phyloP scores from a whole-genome alignment of 345 rosid genomes.

The Abelmoschus esculentus region DNA sequence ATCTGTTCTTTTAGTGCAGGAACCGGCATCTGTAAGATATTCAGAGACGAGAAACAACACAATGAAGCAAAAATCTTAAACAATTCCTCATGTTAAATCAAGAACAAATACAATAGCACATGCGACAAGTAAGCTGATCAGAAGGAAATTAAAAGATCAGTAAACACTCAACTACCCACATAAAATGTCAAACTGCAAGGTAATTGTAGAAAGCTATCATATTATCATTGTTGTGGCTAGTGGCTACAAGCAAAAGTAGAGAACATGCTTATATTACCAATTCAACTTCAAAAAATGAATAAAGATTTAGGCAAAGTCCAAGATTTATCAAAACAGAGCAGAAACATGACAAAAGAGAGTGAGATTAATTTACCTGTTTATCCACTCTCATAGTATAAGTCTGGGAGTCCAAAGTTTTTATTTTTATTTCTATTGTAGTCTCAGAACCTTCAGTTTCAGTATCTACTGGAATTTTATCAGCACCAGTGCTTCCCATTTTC shows the following conservation, averaged over 20 bases:
- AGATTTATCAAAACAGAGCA: neutral
- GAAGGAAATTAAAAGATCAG: neutral
- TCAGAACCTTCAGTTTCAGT: constrained; percentile 40
- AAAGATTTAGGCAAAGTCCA: neutral
- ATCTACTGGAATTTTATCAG: constrained; percentile 24
- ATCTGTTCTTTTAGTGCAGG: constrained; percentile 76
- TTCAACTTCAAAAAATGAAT: neutral
- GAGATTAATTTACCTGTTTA: constrained; percentile 47
- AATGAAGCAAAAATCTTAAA: neutral
- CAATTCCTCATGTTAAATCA: neutral
- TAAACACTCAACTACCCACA: neutral
- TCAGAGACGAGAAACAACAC: constrained; percentile 3
- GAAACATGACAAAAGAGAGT: neutral
- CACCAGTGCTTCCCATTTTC: constrained; percentile 46
- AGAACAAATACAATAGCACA: neutral
- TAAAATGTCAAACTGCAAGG: neutral
- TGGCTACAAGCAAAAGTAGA: neutral
- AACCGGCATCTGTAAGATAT: constrained; percentile 46
- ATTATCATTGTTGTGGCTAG: neutral
- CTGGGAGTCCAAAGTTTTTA: constrained; percentile 68
- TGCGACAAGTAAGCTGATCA: neutral
- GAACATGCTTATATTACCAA: constrained; percentile 2
- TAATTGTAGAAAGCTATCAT: neutral
- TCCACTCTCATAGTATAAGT: constrained; percentile 66
- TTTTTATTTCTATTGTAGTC: constrained; percentile 55